phyloP scores from a whole-genome alignment of 2,329 filamentous ascomycete genomes.

The Aureobasidium melanogenum region DNA sequence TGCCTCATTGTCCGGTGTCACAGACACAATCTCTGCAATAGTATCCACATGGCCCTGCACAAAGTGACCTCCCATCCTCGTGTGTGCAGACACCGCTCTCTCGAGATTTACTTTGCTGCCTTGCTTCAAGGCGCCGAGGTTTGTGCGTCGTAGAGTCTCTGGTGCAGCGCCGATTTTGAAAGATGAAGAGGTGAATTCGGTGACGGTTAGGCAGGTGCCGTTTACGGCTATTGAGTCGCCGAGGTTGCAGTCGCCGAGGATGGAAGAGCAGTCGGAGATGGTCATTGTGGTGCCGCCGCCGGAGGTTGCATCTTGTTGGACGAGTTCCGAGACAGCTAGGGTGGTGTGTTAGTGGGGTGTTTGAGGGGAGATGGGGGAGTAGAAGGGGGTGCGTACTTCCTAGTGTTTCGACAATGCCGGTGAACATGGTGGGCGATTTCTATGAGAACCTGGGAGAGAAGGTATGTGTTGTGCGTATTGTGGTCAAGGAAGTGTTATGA shows the following conservation, averaged over 20 bases:
- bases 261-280: conserved; percentile 63
- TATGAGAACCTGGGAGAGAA: not conserved
- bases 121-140: conserved; percentile 66
- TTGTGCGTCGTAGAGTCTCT: conserved; percentile 90
- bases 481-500: not conserved
- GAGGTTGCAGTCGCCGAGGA: conserved; percentile 73
- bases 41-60: conserved; percentile 97
- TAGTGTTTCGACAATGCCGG: conserved; percentile 84
- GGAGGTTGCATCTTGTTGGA: conserved; percentile 65
- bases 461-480: not conserved
- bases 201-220: conserved; percentile 92
- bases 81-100: conserved; percentile 80
- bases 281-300: conserved; percentile 83
- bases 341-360: conserved; percentile 16
- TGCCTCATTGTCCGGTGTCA: conserved; percentile 79
- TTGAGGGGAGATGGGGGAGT: not conserved
- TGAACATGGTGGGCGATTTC: conserved; percentile 64
- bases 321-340: conserved; percentile 72
- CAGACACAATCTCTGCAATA: conserved; percentile 62
- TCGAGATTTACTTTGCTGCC: conserved; percentile 79
- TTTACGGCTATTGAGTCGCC: conserved; percentile 95
- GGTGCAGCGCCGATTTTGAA: conserved; percentile 95
- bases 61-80: conserved; percentile 96
- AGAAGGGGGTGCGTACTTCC: conserved; percentile 57
- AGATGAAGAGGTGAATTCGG: conserved; percentile 48